Evolutionary conservation across 257 asterid genomes (phyloP).

Genomic region (Nicotiana sylvestris): DNA sequence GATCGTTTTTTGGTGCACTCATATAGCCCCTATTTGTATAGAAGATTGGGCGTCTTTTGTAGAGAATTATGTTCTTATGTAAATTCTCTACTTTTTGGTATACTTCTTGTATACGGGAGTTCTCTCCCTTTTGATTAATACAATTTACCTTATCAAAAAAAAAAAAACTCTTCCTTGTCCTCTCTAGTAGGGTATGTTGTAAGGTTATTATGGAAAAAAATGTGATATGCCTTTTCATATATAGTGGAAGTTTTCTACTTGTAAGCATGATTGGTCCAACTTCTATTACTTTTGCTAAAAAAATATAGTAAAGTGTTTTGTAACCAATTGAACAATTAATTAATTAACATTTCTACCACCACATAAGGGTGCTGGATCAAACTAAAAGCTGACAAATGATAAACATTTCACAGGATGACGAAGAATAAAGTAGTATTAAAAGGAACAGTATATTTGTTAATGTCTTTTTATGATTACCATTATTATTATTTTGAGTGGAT

Average conservation of each 20-base stretch:
- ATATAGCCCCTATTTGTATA: too few relatives aligned
- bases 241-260: neutral
- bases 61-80: too few relatives aligned
- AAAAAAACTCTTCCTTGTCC: too few relatives aligned
- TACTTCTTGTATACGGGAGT: too few relatives aligned
- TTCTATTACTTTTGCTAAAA: neutral
- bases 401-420: neutral
- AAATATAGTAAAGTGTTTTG: neutral
- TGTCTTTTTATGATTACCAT: neutral
- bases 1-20: neutral
- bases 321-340: neutral
- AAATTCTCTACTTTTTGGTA: too few relatives aligned
- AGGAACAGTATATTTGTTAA: neutral
- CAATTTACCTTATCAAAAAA: too few relatives aligned
- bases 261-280: neutral
- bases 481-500: neutral
- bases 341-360: neutral
- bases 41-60: too few relatives aligned
- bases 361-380: neutral
- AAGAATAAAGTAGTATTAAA: neutral
- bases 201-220: neutral
- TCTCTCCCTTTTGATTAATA: too few relatives aligned
- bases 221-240: neutral
- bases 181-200: neutral
- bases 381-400: neutral